Evolutionary conservation across 768 basidiomycete species (phyloP).

Genomic region (Rubroboletus satanas): DNA sequence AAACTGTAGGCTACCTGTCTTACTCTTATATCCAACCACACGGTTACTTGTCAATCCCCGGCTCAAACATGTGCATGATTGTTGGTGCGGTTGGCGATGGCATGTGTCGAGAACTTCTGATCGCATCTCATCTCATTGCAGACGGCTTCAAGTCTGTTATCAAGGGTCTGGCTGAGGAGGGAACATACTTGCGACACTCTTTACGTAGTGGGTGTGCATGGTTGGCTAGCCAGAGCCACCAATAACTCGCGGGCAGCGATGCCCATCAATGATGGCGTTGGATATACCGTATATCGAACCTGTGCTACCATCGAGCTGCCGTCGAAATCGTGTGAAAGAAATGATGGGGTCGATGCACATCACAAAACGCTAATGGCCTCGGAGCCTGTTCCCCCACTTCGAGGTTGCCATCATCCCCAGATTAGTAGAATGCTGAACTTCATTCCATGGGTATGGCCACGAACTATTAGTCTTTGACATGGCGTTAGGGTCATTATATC

Average conservation of each 20-base stretch:
- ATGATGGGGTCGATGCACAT: too few species aligned
- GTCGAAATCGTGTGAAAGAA: too few species aligned
- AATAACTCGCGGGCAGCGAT: too few species aligned
- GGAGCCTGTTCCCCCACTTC: neutral
- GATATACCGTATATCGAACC: too few species aligned
- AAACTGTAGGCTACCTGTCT: neutral
- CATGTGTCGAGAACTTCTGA: neutral
- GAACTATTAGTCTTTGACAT: constrained; percentile 1
- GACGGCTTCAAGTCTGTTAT: too few species aligned
- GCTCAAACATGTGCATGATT: neutral
- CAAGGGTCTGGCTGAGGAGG: too few species aligned
- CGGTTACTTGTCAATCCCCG: neutral
- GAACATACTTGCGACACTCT: too few species aligned
- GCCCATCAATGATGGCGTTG: too few species aligned
- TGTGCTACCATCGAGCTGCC: too few species aligned
- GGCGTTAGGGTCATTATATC: neutral
- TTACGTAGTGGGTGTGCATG: too few species aligned
- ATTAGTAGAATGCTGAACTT: constrained; percentile 6
- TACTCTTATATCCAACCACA: constrained; percentile 1
- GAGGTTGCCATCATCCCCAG: neutral
- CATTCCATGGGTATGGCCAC: constrained; percentile 1
- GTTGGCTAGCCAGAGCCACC: too few species aligned
- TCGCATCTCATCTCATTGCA: too few species aligned
- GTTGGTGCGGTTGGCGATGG: neutral
- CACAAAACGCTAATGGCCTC: neutral